phyloP scores from a whole-genome alignment of 208 protist species.

The Balamuthia mandrillaris region DNA sequence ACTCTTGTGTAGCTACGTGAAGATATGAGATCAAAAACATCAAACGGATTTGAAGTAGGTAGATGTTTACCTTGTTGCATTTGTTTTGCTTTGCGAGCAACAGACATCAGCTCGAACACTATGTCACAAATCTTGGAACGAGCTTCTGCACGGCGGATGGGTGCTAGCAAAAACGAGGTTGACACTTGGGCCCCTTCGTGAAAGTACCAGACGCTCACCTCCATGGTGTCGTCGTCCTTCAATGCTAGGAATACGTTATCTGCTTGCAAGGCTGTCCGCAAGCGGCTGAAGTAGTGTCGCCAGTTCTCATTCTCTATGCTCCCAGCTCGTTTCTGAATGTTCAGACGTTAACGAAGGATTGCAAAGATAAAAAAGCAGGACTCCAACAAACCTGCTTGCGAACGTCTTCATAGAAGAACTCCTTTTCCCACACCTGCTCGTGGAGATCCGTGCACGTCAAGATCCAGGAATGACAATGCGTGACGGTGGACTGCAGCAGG shows the following conservation, averaged over 20 bases:
- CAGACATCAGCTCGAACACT: conserved; percentile 12
- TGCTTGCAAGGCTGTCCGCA: neutral
- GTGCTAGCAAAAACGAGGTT: neutral
- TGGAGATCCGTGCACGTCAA: conserved; percentile 8
- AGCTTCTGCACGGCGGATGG: neutral
- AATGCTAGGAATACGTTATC: conserved; percentile 1
- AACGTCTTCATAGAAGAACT: conserved; percentile 28
- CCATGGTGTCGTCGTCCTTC: neutral
- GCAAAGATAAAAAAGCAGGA: neutral
- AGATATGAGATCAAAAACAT: neutral
- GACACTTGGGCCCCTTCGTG: neutral
- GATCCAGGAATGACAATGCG: neutral
- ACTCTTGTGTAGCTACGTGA: neutral
- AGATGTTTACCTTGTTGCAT: neutral
- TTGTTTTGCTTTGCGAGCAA: neutral
- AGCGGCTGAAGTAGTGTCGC: neutral
- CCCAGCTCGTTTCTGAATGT: neutral
- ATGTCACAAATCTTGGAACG: neutral
- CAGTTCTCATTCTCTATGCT: neutral
- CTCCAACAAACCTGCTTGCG: neutral
- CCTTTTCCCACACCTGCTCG: conserved; percentile 19
- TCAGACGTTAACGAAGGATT: neutral
- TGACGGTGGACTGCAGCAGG: neutral
- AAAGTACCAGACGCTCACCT: conserved; percentile 17
- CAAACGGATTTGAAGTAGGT: neutral